Percentiles rank a stretch among this genome's conserved stretches.
Conservation (phyloP, 331 rosid genomes). For the Rhamnella rubrinervis region DNA sequence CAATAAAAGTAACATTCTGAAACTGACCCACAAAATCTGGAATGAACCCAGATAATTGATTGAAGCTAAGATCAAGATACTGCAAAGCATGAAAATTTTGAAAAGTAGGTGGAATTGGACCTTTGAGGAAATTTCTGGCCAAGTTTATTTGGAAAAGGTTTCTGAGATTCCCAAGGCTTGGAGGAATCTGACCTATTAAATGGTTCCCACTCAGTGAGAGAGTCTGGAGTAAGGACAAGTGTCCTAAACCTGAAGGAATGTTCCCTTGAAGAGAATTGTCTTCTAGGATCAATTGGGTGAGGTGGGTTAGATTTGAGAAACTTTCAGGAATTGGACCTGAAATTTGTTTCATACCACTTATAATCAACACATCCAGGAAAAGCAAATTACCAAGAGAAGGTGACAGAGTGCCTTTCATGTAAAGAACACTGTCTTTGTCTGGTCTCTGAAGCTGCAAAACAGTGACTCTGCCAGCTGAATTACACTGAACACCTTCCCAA, state of each 20-base stretch:
- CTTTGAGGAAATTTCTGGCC: conserved; percentile 61
- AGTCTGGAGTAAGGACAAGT: conserved; percentile 55
- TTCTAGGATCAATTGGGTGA: conserved; percentile 69
- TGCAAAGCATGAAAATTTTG: conserved; percentile 50
- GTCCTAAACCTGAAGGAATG: conserved; percentile 78
- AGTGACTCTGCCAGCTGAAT: conserved; percentile 72
- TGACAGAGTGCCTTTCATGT: conserved; percentile 84
- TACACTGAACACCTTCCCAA: conserved; percentile 92
- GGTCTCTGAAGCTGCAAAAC: conserved; percentile 75
- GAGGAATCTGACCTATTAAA: conserved; percentile 72
- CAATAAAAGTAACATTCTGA: conserved; percentile 53
- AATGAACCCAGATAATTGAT: conserved; percentile 54
- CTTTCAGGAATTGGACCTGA: conserved; percentile 72
- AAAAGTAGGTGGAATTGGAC: conserved; percentile 63
- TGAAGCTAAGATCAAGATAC: conserved; percentile 78
- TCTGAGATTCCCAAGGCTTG: conserved; percentile 56
- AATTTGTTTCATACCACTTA: conserved; percentile 76
- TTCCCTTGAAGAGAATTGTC: conserved; percentile 77
- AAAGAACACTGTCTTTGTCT: conserved; percentile 34
- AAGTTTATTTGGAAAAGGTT: conserved; percentile 59
- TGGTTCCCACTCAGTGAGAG: conserved; percentile 74
- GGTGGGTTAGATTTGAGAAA: conserved; percentile 65
- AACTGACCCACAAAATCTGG: conserved; percentile 67
- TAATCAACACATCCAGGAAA: conserved; percentile 77
- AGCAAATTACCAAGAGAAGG: conserved; percentile 68